Evolutionary conservation across 2,329 filamentous ascomycete species (phyloP).

Genomic region (Fusarium metavorans): DNA sequence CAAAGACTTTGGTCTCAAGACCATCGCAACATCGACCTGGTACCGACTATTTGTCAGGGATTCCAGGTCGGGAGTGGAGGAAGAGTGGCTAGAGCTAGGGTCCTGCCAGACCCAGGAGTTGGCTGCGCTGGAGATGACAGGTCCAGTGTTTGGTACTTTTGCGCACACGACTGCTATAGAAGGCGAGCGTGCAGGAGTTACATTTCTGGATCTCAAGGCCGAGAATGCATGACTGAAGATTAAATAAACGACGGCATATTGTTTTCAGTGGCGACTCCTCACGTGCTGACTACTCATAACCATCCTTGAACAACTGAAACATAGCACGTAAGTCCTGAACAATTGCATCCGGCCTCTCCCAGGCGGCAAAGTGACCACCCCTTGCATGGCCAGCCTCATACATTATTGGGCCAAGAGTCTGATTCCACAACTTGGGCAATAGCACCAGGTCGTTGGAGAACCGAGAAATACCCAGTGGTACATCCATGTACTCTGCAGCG

Average conservation of each 20-base stretch:
- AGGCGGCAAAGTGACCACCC: constrained; percentile 72
- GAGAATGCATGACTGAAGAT: neutral
- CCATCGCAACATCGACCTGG: neutral
- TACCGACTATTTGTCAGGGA: neutral
- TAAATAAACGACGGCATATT: too few species aligned
- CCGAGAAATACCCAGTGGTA: constrained; percentile 60
- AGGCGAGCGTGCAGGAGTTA: neutral
- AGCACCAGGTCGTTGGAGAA: constrained; percentile 69
- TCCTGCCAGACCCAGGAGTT: neutral
- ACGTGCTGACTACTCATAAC: too few species aligned
- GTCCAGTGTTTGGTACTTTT: constrained; percentile 20
- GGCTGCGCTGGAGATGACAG: constrained; percentile 12
- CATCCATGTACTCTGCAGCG: constrained; percentile 31
- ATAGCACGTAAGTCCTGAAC: constrained; percentile 66
- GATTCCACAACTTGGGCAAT: constrained; percentile 65
- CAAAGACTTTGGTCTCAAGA: neutral
- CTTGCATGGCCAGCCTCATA: constrained; percentile 62
- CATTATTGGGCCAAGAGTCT: constrained; percentile 70
- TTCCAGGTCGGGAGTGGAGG: too few species aligned
- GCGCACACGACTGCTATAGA: neutral
- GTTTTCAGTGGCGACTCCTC: too few species aligned
- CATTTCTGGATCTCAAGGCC: neutral
- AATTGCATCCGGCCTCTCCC: constrained; percentile 66
- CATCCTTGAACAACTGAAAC: constrained; percentile 52
- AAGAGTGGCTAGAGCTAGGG: constrained; percentile 18